Evolutionary conservation across 345 rosid species (phyloP).

Genomic region (Arabis hirsuta): DNA sequence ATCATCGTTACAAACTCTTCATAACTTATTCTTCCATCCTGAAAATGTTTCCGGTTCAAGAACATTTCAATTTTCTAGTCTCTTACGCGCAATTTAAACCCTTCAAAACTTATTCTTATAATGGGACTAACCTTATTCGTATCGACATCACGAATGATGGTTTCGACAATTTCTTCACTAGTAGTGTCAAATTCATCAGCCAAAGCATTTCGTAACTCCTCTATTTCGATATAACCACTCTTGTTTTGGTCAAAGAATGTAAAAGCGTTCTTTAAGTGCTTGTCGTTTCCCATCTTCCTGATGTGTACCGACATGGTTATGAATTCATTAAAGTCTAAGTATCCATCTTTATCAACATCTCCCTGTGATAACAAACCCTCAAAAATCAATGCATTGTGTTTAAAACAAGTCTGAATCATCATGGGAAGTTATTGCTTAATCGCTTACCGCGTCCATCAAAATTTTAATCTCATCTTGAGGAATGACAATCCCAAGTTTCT

Average conservation of each 20-base stretch:
- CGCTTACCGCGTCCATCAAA: conserved; percentile 90
- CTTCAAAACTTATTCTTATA: neutral
- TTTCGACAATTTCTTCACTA: conserved; percentile 68
- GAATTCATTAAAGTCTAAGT: conserved; percentile 73
- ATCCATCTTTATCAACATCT: conserved; percentile 82
- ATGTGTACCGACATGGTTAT: conserved; percentile 85
- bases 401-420: neutral
- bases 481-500: conserved; percentile 69
- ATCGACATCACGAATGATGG: conserved; percentile 88
- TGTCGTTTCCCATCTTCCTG: conserved; percentile 77
- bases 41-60: neutral
- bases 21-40: conserved; percentile 90
- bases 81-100: neutral
- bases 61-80: neutral
- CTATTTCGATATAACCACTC: conserved; percentile 79
- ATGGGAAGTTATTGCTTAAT: neutral
- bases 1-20: conserved; percentile 86
- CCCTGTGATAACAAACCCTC: conserved; percentile 53
- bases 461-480: conserved; percentile 78
- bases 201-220: conserved; percentile 74
- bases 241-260: conserved; percentile 69
- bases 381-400: neutral
- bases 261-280: conserved; percentile 78
- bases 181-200: conserved; percentile 63
- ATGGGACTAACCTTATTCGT: conserved; percentile 68